Conservation (phyloP, 352 stramenopile genomes). For the Thraustochytrium striatum region DNA sequence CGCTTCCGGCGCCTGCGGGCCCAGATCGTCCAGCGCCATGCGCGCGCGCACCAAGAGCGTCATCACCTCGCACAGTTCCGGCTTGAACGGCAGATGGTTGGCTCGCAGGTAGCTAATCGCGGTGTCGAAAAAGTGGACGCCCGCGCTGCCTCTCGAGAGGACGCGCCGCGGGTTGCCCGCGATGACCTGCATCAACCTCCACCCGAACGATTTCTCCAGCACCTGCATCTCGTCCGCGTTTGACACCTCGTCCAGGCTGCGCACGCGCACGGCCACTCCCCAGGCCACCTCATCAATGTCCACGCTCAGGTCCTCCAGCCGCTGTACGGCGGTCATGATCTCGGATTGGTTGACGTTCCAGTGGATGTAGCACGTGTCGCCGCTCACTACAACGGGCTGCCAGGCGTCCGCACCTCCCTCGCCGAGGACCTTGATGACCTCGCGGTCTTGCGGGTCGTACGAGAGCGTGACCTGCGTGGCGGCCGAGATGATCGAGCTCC, state of each 20-base stretch:
- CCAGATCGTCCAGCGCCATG: neutral
- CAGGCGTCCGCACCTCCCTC: conserved; percentile 35
- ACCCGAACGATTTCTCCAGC: conserved; percentile 18
- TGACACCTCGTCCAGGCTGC: conserved; percentile 40
- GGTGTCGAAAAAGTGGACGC: conserved; percentile 26
- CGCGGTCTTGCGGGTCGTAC: conserved; percentile 38
- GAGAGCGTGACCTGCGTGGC: conserved; percentile 40
- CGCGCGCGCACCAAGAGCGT: conserved; percentile 26
- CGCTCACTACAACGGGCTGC: conserved; percentile 39
- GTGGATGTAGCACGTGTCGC: conserved; percentile 45
- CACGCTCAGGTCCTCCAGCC: conserved; percentile 29
- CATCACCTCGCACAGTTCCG: conserved; percentile 40
- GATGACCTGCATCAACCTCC: conserved; percentile 25
- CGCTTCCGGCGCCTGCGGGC: neutral
- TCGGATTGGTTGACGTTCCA: conserved; percentile 40
- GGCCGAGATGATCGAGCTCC: conserved; percentile 38
- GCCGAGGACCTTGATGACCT: conserved; percentile 37
- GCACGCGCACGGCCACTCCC: conserved; percentile 32
- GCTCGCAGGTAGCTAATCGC: conserved; percentile 31
- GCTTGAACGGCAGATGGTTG: conserved; percentile 36
- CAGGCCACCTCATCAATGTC: conserved; percentile 45
- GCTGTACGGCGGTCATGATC: conserved; percentile 20
- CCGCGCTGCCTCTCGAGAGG: neutral
- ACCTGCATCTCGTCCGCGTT: conserved; percentile 42
- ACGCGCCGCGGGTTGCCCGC: conserved; percentile 29